Percentiles rank a stretch among this genome's conserved stretches.
Evolutionary conservation across 805 yeast species (phyloP).

Genomic region (Yarrowia sp.): DNA sequence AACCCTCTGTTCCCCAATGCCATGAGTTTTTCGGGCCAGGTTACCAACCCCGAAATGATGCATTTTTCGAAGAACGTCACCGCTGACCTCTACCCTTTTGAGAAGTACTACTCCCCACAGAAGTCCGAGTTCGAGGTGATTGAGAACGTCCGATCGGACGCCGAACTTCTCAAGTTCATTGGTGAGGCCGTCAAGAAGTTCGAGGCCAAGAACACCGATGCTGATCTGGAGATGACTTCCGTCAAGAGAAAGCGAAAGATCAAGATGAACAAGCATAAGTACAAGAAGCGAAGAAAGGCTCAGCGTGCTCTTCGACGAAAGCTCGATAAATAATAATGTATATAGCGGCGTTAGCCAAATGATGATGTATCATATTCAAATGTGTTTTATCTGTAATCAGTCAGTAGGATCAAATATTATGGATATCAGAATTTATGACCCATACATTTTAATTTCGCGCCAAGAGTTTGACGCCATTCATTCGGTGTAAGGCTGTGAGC

Average conservation of each 20-base stretch:
- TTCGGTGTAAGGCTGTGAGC: too few relatives aligned
- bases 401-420: too few relatives aligned
- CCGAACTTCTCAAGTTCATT: constrained; percentile 16
- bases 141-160: not conserved
- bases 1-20: constrained; percentile 23
- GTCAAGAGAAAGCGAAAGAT: constrained; percentile 61
- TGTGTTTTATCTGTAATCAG: too few relatives aligned
- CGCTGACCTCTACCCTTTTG: constrained; percentile 13
- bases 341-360: constrained; percentile 20
- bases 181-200: constrained; percentile 11
- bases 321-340: constrained; percentile 32
- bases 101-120: constrained; percentile 17
- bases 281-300: constrained; percentile 93
- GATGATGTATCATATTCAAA: constrained; percentile 16
- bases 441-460: not conserved
- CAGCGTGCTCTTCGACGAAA: constrained; percentile 53
- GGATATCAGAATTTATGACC: too few relatives aligned
- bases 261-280: constrained; percentile 97
- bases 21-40: constrained; percentile 23
- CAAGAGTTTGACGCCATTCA: not conserved
- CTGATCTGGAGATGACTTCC: constrained; percentile 34
- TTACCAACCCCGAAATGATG: constrained; percentile 23
- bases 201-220: constrained; percentile 10
- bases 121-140: constrained; percentile 7
- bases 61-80: constrained; percentile 19